Evolutionary conservation across 139 green algal genomes (phyloP), one percentile per base, ranked within the genome.

Genomic region (Picochlorum sp.): DNA sequence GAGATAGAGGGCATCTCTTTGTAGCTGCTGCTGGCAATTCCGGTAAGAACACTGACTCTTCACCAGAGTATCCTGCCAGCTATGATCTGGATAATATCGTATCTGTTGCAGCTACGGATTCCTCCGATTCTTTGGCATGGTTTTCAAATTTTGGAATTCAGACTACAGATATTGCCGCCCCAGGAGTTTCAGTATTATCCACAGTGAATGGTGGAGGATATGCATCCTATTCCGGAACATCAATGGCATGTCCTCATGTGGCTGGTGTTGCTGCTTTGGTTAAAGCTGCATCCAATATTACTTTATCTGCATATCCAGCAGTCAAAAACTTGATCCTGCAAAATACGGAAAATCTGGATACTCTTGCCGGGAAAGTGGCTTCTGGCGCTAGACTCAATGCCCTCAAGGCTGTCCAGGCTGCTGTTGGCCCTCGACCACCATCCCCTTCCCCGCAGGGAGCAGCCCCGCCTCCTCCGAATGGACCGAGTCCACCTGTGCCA

Each of bases 191-290:
- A 25, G 37, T 64, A 16, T 1, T 43, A 16, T 64, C 53, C 40
- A 69, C 63, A 4, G 24, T 18, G 6, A 12, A 22, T 0, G 10
- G 10, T n/a, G 33, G 33, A 16, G 16, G 12, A 1, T 52, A 69
- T 30, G 7, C n/a, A 9, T 25, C 22, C n/a, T 16, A 41, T 28
- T 50, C 29, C 37, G 88, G 88, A 30, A 96, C 89, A 2, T 87
- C 74, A 8, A 97, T 97, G 89, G 81, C 89, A 0, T 88, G 83
- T 1, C 82, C 82, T 4, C 33, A 79, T 7, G 68, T 77, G 5
- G 73, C 75, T 7, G 82, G 73, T 26, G 63, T 68, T 13, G 79
- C 61, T 3, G 72, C 68, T 3, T 57, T 89, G 52, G 40, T 76
- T 31, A 16, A 39, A 13, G 50, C 50, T 4, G 25, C 10, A 22